These are phyloP conservation scores for Penicillium sp. DNA, from an alignment of 2,329 filamentous ascomycete genomes.

Conservation along the genomic window DNA sequence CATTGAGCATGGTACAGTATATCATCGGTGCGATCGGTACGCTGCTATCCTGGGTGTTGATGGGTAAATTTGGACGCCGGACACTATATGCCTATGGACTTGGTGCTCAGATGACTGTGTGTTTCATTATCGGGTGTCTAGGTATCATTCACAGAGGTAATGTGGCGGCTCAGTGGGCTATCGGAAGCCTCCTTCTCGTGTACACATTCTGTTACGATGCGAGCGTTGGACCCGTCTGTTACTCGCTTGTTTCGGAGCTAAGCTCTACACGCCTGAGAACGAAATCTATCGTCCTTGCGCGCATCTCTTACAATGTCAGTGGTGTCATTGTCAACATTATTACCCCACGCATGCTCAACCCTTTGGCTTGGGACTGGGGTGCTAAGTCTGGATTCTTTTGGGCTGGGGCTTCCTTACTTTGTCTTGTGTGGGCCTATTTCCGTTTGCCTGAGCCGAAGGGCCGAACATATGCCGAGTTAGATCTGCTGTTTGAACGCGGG, in stretches of 20 bases:
- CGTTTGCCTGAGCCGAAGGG: slow-evolving; percentile 46
- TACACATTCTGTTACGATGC: slow-evolving; percentile 52
- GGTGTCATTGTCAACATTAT: slow-evolving; percentile 47
- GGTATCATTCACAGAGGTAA: slow-evolving; percentile 24
- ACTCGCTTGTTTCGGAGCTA: slow-evolving; percentile 54
- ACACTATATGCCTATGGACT: slow-evolving; percentile 38
- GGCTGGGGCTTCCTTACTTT: slow-evolving; percentile 35
- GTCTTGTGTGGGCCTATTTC: slow-evolving; percentile 46
- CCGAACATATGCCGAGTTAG: slow-evolving; percentile 44
- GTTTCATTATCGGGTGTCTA: slow-evolving; percentile 30
- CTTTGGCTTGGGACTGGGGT: slow-evolving; percentile 40
- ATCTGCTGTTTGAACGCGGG: slow-evolving; percentile 42
- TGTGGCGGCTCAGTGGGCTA: slow-evolving; percentile 37
- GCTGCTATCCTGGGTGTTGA: slow-evolving; percentile 52
- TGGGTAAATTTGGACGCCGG: slow-evolving; percentile 41
- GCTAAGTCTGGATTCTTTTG: slow-evolving; percentile 45
- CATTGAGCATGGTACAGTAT: slow-evolving; percentile 25
- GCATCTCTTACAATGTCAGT: slow-evolving; percentile 51
- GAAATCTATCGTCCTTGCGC: slow-evolving; percentile 56
- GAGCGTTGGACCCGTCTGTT: slow-evolving; percentile 56
- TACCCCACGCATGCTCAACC: slow-evolving; percentile 33
- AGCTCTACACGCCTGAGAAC: slow-evolving; percentile 54
- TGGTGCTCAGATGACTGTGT: slow-evolving; percentile 25
- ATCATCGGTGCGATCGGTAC: slow-evolving; percentile 60
- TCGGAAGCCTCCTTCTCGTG: slow-evolving; percentile 49